Base-by-base conservation (phyloP, 768 basidiomycete genomes). In the Strobilomyces echinocephalus region DNA sequence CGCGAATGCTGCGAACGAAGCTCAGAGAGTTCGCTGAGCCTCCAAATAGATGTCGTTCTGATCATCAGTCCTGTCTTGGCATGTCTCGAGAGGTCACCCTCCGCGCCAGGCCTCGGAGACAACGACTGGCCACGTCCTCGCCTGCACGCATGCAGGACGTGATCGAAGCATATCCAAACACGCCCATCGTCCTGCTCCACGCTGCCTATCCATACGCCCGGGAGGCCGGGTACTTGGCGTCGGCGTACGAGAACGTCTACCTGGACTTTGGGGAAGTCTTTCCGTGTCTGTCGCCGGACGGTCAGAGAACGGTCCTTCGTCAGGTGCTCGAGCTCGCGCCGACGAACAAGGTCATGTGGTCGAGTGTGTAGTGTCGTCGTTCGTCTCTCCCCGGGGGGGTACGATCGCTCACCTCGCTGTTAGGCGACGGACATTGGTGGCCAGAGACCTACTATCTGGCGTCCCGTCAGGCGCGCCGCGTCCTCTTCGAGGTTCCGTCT, bases 221-320 rank as follows among this genome's bases (percentile, higher is more conserved):
- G 39, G 88, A 91, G 53, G 88, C 87, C 7, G 87, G 85, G 6
- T 91, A 91, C 66, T 76, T 91, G 46, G 75, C 86, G 0, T 73
- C 87, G 0, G 79, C 85, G 11, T 89, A 89, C 58, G 63, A 73
- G 46, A 91, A 91, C 57, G 88, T 89, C 11, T 90, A 79, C 61
- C 72, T 90, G 42, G 89, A 91, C 67, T 87, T 91, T 64, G 88
- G 89, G 38, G 85, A 87, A 78, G 73, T 89, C 18, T 91, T 88
- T 56, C 87, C 0, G 72, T 80, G 50, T 71, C 33, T 91, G 39
- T 85, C 84, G 0, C 73, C 70, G 0, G 74, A 78, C 7, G 89
- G 87, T 3, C 88, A 90, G 65, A 73, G 79, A 11, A 61, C 67
- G 0, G 75, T 84, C 43, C 67, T 90, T 28, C 76, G 74, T 24